Evolutionary conservation across 345 rosid species (phyloP).

Genomic region (Melastoma malabathricum): DNA sequence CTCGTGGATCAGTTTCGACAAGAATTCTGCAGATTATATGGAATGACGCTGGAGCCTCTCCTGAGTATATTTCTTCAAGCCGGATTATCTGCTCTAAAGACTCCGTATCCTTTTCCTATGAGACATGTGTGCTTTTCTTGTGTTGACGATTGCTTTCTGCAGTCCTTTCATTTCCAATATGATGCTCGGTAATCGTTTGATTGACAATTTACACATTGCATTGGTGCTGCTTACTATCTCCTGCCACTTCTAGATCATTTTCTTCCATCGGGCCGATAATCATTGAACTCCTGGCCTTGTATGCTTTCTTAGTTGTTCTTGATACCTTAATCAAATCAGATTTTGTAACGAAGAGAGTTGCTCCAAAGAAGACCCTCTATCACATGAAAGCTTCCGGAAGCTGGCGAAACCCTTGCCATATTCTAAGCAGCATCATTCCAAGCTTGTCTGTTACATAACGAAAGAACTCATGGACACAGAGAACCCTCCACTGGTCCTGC

Average conservation of each 20-base stretch:
- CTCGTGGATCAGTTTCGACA: slow-evolving; percentile 79
- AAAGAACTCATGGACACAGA: slow-evolving; percentile 96
- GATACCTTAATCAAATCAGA: no score
- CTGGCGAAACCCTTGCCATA: slow-evolving; percentile 71
- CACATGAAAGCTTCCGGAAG: slow-evolving; percentile 85
- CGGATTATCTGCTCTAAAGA: slow-evolving; percentile 89
- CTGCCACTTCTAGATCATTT: no score
- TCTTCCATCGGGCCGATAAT: no score
- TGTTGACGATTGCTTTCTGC: slow-evolving; percentile 1
- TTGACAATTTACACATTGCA: no score
- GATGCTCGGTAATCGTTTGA: no score
- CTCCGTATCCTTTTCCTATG: slow-evolving; percentile 59
- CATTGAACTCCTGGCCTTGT: no score
- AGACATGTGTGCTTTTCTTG: not conserved
- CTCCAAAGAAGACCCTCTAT: slow-evolving; percentile 89
- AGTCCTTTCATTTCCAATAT: not conserved
- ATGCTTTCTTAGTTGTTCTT: no score
- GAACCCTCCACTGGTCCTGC: slow-evolving; percentile 96
- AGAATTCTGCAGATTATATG: slow-evolving; percentile 87
- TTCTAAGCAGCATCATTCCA: slow-evolving; percentile 95
- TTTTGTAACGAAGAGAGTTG: slow-evolving; percentile 19
- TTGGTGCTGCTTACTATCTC: no score
- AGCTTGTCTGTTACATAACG: slow-evolving; percentile 91
- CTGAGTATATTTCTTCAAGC: slow-evolving; percentile 88
- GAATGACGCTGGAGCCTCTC: slow-evolving; percentile 91